A percentile compares a stretch with the other conserved stretches of the same genome.
These are phyloP conservation scores for Gleditsia sinensis DNA, from an alignment of 306 rosid genomes.

Conservation along the genomic window DNA sequence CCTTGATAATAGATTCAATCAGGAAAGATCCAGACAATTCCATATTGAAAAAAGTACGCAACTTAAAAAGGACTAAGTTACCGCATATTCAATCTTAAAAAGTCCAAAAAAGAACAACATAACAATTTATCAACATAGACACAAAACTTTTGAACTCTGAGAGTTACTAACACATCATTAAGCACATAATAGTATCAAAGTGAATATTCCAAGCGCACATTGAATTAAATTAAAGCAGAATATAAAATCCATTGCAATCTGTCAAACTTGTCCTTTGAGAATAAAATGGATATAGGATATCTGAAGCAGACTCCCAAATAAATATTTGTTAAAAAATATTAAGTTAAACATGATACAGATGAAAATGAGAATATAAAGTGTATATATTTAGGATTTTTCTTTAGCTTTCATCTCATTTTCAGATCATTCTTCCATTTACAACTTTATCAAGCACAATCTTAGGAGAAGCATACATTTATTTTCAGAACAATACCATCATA, in stretches of 20 bases:
- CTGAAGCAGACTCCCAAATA: not conserved
- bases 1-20: conserved; percentile 6
- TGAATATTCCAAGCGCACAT: not conserved
- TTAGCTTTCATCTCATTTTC: conserved; percentile 10
- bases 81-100: not conserved
- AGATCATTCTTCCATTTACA: conserved; percentile 3
- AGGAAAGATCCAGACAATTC: conserved; percentile 10
- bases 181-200: not conserved
- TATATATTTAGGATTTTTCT: conserved; percentile 13
- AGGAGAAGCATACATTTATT: not conserved
- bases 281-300: not conserved
- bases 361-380: not conserved
- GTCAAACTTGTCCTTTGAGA: not conserved
- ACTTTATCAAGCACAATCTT: not conserved
- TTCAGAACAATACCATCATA: not conserved
- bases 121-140: not conserved
- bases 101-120: too few relatives aligned
- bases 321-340: conserved; percentile 5
- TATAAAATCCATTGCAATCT: not conserved
- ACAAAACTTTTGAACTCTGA: not conserved
- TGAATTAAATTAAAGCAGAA: not conserved
- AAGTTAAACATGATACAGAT: not conserved
- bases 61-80: not conserved
- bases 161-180: not conserved
- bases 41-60: not conserved